phyloP scores from a whole-genome alignment of 176 grass and related monocot genomes.

The Rhynchospora breviuscula region DNA sequence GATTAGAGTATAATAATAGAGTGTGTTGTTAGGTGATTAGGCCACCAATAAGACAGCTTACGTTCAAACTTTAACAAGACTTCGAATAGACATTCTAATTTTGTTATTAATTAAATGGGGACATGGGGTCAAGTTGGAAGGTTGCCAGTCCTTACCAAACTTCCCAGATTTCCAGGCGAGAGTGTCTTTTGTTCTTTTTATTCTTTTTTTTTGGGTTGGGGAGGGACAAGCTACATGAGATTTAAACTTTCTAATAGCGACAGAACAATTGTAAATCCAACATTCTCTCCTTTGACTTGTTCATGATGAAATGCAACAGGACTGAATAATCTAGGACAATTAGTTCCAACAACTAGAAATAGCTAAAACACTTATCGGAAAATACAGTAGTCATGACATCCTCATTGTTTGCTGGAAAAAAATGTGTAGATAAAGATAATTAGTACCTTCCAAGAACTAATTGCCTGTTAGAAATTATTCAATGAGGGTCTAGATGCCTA shows the following conservation, averaged over 20 bases:
- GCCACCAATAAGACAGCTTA: neutral
- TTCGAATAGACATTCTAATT: neutral
- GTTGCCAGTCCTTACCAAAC: constrained; percentile 9
- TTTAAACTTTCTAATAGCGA: neutral
- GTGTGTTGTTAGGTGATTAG: constrained; percentile 20
- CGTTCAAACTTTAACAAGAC: neutral
- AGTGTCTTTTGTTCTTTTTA: too few relatives aligned
- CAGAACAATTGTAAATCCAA: neutral
- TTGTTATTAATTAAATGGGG: neutral
- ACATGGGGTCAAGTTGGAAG: constrained; percentile 2
- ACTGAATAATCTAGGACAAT: neutral
- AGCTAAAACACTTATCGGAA: neutral
- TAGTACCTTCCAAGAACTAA: neutral
- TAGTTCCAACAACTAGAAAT: neutral
- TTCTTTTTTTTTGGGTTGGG: neutral
- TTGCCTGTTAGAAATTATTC: neutral
- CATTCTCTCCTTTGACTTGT: neutral
- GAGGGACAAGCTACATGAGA: neutral
- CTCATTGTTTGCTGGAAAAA: neutral
- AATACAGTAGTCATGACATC: neutral
- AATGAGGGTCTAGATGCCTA: neutral
- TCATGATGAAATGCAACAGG: neutral
- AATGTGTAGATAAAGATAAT: neutral
- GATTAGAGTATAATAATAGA: neutral
- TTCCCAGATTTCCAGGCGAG: neutral